These are phyloP conservation scores for Corymbia maculata DNA, from an alignment of 345 rosid species.

Conservation along the genomic window DNA sequence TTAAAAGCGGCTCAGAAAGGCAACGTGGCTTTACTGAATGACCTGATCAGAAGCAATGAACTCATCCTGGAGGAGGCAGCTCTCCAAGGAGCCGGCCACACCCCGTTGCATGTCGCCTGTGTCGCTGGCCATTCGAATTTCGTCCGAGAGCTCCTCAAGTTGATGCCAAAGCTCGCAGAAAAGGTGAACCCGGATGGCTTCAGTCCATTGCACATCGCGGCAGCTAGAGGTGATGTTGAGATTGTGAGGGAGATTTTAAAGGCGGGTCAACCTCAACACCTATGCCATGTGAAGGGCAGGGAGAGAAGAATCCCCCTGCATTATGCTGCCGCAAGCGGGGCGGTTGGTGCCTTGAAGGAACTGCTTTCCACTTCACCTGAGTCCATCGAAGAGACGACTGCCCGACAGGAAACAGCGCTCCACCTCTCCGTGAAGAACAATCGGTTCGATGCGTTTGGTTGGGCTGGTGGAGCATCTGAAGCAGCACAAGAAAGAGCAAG, in stretches of 20 bases:
- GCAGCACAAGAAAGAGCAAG: too few species aligned
- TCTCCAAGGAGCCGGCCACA: not conserved
- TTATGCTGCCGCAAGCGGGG: too few species aligned
- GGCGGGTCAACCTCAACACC: not conserved
- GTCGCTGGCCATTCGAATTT: not conserved
- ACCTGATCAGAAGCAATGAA: not conserved
- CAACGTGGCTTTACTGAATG: not conserved
- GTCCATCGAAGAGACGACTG: too few species aligned
- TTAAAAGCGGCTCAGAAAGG: not conserved
- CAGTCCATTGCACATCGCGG: not conserved
- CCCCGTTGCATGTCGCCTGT: not conserved
- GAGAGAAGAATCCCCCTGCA: too few species aligned
- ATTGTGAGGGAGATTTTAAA: not conserved
- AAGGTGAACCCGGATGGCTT: not conserved
- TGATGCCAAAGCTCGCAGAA: not conserved
- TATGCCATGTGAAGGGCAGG: too few species aligned
- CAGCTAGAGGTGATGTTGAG: not conserved
- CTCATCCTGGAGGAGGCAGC: not conserved
- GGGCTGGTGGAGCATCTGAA: too few species aligned
- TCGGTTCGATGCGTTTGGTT: too few species aligned
- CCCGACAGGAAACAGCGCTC: too few species aligned
- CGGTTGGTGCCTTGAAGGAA: too few species aligned
- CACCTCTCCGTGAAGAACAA: too few species aligned
- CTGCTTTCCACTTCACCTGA: too few species aligned
- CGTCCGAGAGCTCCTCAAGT: not conserved